phyloP scores from a whole-genome alignment of 495 filamentous ascomycete species.

The Penicillium longicatenatum region DNA sequence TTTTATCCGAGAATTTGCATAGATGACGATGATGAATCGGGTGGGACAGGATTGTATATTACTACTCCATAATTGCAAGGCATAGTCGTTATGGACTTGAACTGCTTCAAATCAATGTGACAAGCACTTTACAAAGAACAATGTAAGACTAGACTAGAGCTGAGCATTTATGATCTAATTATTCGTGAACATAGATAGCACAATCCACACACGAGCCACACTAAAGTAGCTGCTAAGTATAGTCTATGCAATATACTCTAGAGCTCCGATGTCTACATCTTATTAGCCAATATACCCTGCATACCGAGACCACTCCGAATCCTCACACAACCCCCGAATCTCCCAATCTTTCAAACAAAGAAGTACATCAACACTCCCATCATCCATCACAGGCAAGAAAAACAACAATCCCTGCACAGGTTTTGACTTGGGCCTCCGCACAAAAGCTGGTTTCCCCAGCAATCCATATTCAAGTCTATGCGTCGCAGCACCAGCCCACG shows the following conservation, averaged over 20 bases:
- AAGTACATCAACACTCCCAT: constrained; percentile 41
- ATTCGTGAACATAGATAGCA: too few relatives aligned
- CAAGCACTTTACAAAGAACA: too few relatives aligned
- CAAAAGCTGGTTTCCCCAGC: constrained; percentile 43
- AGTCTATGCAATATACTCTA: too few relatives aligned
- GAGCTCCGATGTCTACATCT: too few relatives aligned
- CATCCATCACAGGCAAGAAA: constrained; percentile 38
- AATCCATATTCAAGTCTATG: constrained; percentile 25
- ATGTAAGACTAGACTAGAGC: too few relatives aligned
- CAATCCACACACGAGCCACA: too few relatives aligned
- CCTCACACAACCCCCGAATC: constrained; percentile 34
- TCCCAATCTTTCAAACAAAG: constrained; percentile 49
- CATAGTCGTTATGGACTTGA: constrained; percentile 12
- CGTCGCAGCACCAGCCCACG: constrained; percentile 17
- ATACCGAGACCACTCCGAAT: constrained; percentile 37
- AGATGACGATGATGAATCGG: constrained; percentile 33
- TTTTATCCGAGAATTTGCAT: constrained; percentile 29
- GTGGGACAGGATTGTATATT: constrained; percentile 30
- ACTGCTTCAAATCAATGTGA: background rate
- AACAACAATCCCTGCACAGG: constrained; percentile 45
- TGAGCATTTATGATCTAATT: too few relatives aligned
- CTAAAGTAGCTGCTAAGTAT: too few relatives aligned
- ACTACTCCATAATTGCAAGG: constrained; percentile 25
- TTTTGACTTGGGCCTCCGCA: constrained; percentile 43
- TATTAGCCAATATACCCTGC: constrained; percentile 27